Evolutionary conservation across 2,329 filamentous ascomycete species (phyloP), one percentile per base, ranked within the genome.

Genomic region (Chrysoporthe austroafricana): DNA sequence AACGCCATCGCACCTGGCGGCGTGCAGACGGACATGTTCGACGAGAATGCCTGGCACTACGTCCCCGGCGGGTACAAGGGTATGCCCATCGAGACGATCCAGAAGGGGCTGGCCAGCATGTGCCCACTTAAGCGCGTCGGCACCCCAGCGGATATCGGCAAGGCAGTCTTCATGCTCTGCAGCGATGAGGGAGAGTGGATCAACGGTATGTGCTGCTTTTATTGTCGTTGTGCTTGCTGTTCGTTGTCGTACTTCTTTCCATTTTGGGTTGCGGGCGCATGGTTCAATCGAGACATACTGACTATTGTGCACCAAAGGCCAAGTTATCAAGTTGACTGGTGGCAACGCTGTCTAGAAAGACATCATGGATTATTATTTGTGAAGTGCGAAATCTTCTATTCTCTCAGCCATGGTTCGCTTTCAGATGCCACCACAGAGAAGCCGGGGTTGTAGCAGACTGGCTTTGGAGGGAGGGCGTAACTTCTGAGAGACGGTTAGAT

Each of bases 21-120:
- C 57, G 89, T 92, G 81, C 90, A 91, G 84, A 89, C 84, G 56
- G 91, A 93, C 77, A 93, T 93, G 91, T 93, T 90, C 81, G 84
- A 89, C 70, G 84, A 87, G 78, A 90, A 90, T 77, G 84, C 88
- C 34, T 90, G 87, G 87, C 85, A 88, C 75, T 89, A 89, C 76
- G 86, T 86, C 26, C 86, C 87, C 14, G 85, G 85, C 68, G 85
- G 84, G 65, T 79, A 80, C 73, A 80, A 83, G 73, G 81, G 80
- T 71, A 84, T 84, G 83, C 78, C 77, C 63, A 82, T 79, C 70
- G 82, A 84, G 62, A 81, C 80, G 64, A 88, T 89, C 72, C 85
- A 88, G 75, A 74, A 79, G 62, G 83, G 85, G 26, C 81, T 89
- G 70, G 82, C 83, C 60, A 83, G 81, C 69, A 81, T 85, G 70